Base-by-base conservation (phyloP, 2,329 filamentous ascomycete species). In the Hypocrella siamensis region DNA sequence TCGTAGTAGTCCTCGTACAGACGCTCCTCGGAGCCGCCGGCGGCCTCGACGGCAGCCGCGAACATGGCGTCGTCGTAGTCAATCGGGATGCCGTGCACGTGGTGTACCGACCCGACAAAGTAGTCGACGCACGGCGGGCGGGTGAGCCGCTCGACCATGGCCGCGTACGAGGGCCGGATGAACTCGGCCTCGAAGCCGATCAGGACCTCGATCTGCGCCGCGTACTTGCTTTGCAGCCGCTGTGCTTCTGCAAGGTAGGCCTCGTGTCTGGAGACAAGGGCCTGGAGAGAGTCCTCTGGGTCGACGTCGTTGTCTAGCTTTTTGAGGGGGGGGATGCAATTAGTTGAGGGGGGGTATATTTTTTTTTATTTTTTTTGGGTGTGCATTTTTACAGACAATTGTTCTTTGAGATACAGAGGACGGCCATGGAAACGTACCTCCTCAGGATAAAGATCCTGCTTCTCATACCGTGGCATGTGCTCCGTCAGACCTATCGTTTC, bases 171-270 rank as follows among this genome's bases (percentile, higher is more conserved):
- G 0, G 77, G 66, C 6, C 86, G 76, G 51, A 94, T 90, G 75
- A 83, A 98, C 52, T 98, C 90, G 33, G 74, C 72, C 55, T 98
- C 90, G 51, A 96, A 93, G 28, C 83, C 90, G 48, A 98, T 75
- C 27, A 93, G 66, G 40, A 98, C 65, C 34, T 76, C 64, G 44
- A 98, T 85, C 40, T 76, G 63, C 7, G 58, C 47, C 5, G 70
- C 64, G 57, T 94, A 94, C 41, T 67, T 69, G 3, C 58, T 52
- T 34, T 79, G 79, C 19, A 98, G 63, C 21, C 79, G 74, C 32
- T 64, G 54, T 7, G 90, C 86, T 57, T 93, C 83, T 32, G 55
- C 38, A 42, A 88, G 70, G 58, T 85, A 98, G 28, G 73, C 69
- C 19, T 72, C 64, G 54, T 83, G 83, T 2, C 71, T 65, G 10